Percentiles rank a stretch among this genome's conserved stretches.
These are phyloP conservation scores for Hypsizygus ulmarius DNA, from an alignment of 1,284 basidiomycete species.

Conservation along the genomic window DNA sequence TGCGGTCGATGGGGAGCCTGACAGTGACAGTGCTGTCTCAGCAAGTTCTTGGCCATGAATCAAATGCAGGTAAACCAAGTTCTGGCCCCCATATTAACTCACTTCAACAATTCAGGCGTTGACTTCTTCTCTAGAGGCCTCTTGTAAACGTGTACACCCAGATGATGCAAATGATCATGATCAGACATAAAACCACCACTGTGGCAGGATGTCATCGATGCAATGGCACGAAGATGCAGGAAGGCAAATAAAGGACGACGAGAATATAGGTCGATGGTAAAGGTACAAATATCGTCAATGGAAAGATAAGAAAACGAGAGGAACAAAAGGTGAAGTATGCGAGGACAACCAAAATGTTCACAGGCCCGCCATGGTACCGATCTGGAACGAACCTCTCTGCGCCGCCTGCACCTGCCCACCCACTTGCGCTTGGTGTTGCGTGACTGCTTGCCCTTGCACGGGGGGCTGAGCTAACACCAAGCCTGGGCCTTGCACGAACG, in stretches of 20 bases:
- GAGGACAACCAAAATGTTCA: conserved; percentile 21
- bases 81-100: no score
- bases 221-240: conserved; percentile 15
- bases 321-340: conserved; percentile 10
- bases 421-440: conserved; percentile 25
- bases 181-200: no score
- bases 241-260: conserved; percentile 11
- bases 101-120: no score
- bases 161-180: no score
- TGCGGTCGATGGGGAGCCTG: not conserved
- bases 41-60: not conserved
- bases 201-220: conserved; percentile 15
- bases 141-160: no score
- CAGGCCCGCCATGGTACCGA: conserved; percentile 42
- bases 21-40: not conserved
- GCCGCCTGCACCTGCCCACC: conserved; percentile 34
- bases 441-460: conserved; percentile 22
- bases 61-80: not conserved
- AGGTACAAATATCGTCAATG: conserved; percentile 21
- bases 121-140: no score
- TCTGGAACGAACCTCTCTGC: conserved; percentile 42
- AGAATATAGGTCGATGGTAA: conserved; percentile 13
- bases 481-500: conserved; percentile 55
- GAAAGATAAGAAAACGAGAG: conserved; percentile 14
- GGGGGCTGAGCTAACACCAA: conserved; percentile 40